Base-by-base conservation (phyloP, 441 rosid genomes). In the Erysimum pusillum region DNA sequence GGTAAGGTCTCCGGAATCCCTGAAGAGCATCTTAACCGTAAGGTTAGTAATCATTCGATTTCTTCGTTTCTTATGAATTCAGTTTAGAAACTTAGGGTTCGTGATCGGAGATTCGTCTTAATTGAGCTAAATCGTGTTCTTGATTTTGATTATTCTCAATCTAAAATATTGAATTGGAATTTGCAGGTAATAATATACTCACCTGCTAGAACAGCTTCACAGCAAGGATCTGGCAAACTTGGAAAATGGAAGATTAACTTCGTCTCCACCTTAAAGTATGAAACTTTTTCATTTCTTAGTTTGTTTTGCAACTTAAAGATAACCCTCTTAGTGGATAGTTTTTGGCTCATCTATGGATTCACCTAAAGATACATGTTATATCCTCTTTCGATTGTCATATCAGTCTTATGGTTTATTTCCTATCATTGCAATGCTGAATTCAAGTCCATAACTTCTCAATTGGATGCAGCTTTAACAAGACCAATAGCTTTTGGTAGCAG, bases 231-330 rank as follows among this genome's bases (percentile, higher is more conserved):
- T 56, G 97, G 98, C 68, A 89, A 93, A 79, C 82, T 88, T 81
- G 97, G 98, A 36, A 87, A 83, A 83, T 90, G 95, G 98, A 89
- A 85, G 75, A 91, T 96, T 76, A 81, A 91, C 84, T 93, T 95
- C 63, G 14, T 96, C 74, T 91, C 99, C 15, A 90, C 91, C 18
- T 87, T 89, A 10, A 96, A 93, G 96, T 91, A 89, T 52, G 79
- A n/a, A 18, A 49, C 41, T 61, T 54, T 45, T 46, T 44, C 20
- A 5, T 7, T 28, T 28, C 31, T 25, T 2, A 25, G 2, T 25
- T 25, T 25, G 28, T 25, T 25, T 32, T 34, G 36, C 6, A 34
- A 34, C 36, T 34, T 34, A 3, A 34, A 34, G 41, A 25, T 68
- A 22, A 41, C 13, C 11, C 2, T 1, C 8, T 60, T 46, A 46